Evolutionary conservation across 352 stramenopile genomes (phyloP), one percentile per base, ranked within the genome.

Genomic region (Pythium grandisporangium): DNA sequence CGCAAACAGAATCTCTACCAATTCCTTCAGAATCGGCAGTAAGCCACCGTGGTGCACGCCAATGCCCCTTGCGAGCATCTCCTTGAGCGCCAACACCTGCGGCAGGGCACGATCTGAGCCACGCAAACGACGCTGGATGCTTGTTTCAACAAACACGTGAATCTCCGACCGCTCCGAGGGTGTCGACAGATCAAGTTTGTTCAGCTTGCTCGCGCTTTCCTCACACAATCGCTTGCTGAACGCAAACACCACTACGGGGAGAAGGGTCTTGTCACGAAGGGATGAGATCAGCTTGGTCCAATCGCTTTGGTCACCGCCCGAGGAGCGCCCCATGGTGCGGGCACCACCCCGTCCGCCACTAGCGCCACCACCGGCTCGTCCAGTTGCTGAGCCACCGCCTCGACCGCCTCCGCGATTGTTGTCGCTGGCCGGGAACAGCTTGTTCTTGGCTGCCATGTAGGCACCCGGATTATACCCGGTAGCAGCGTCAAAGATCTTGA

Each of bases 1-100:
- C 26, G 80, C 89, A 69, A 99, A 99, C 25, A 99, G 71, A 33
- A 99, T 99, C 62, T 99, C 96, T n/a, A 99, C 96, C 66, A 98
- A 96, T 58, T 99, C 97, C 63, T 99, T 99, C 38, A 99, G 79
- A 32, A 99, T 98, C 3, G 96, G 96, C n/a, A 99, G 76, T 27
- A 99, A 55, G 0, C 95, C 95, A 24, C 94, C 91, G 51, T 99
- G 96, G 49, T 99, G 95, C 37, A 99, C 84, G 24, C 95, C 97
- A 44, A 99, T 92, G 26, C 97, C 97, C 29, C 89, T 70, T 59
- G 93, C 90, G 4, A 98, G 80, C 83, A 99, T 84, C 45, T 97
- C 96, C 21, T 99, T 84, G 50, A 99, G 82, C 11, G 86, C 93
- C 42, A 97, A 54, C n/a, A 99, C 95, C 56, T 99, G 96, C 3